Evolutionary conservation across 305 asterid genomes (phyloP), one percentile per base, ranked within the genome.

Genomic region (Solanum aculeatissimum): DNA sequence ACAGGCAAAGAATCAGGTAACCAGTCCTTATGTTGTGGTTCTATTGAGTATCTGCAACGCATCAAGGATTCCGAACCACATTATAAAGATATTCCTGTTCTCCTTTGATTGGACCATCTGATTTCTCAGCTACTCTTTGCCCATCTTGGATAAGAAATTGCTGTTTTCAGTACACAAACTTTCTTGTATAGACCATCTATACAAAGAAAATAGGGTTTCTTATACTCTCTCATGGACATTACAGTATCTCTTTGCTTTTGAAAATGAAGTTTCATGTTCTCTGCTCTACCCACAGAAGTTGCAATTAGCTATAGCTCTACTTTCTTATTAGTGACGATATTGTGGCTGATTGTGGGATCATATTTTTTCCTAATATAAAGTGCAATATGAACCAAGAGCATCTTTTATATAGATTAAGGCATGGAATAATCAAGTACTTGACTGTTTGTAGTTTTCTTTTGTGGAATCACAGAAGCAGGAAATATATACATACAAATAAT

Each of bases 1-100:
- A 87, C 95, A 92, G 87, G 97, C 98, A 60, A 96, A 93, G 92
- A 93, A 92, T 86, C 98, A 94, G 98, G 98, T 94, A 89, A 77
- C 3, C 72, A 70, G 12, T 60, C 27, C 81, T 35, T 78, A 29
- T 78, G 40, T 53, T 11, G n/a, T 71, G 9, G 47, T 19, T 53
- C 47, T 47, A n/a, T 57, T 27, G 82, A 77, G 65, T 19, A 70
- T 70, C 12, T 2, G n/a, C 11, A 42, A 70, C 11, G n/a, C 32
- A n/a, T 38, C 29, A 42, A n/a, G 27, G 79, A 70, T 42, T 21
- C 79, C 43, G 15, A 42, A 10, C 54, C 53, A 70, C 15, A 70
- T 42, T 40, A 19, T 40, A 70, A 40, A 70, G 53, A 29, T 29
- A 74, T 18, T 49, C 57, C 6, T 77, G 65, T 27, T 77, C 65